phyloP scores from a whole-genome alignment of 108 stramenopile genomes.

The Cyclotella choctawhatcheeana region DNA sequence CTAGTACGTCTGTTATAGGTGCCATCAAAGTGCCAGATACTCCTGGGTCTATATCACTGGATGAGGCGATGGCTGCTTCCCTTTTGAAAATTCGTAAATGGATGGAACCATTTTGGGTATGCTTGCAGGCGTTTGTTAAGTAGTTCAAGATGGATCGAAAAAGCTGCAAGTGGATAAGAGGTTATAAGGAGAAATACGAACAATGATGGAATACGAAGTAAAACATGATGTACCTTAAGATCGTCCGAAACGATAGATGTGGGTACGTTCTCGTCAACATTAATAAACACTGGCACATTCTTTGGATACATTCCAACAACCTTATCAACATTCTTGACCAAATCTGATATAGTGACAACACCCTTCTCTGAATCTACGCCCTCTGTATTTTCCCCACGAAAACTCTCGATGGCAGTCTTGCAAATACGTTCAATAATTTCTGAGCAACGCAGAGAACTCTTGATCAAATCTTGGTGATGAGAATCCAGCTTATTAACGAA shows the following conservation, averaged over 20 bases:
- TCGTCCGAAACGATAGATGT: constrained; percentile 58
- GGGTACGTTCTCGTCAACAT: constrained; percentile 57
- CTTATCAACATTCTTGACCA: constrained; percentile 56
- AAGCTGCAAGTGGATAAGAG: too few species aligned
- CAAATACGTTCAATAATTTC: constrained; percentile 76
- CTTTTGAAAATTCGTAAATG: constrained; percentile 52
- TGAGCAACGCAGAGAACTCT: constrained; percentile 55
- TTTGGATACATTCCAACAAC: constrained; percentile 71
- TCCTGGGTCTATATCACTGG: constrained; percentile 19
- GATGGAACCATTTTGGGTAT: constrained; percentile 64
- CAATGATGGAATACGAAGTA: too few species aligned
- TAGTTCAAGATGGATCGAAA: constrained; percentile 76
- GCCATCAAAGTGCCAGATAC: constrained; percentile 27
- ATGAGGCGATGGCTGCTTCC: constrained; percentile 13
- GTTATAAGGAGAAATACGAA: too few species aligned
- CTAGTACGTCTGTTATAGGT: constrained; percentile 36
- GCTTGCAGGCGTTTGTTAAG: constrained; percentile 74
- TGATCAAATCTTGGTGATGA: constrained; percentile 66
- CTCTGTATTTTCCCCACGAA: constrained; percentile 39
- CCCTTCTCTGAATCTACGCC: constrained; percentile 12
- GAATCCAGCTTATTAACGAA: constrained; percentile 40
- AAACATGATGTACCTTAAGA: constrained; percentile 41
- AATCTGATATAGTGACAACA: constrained; percentile 37
- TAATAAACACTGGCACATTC: constrained; percentile 58
- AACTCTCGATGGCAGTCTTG: constrained; percentile 65